Evolutionary conservation across 2,329 filamentous ascomycete genomes (phyloP), one percentile per base, ranked within the genome.

Genomic region (Aspergillus uvarum): DNA sequence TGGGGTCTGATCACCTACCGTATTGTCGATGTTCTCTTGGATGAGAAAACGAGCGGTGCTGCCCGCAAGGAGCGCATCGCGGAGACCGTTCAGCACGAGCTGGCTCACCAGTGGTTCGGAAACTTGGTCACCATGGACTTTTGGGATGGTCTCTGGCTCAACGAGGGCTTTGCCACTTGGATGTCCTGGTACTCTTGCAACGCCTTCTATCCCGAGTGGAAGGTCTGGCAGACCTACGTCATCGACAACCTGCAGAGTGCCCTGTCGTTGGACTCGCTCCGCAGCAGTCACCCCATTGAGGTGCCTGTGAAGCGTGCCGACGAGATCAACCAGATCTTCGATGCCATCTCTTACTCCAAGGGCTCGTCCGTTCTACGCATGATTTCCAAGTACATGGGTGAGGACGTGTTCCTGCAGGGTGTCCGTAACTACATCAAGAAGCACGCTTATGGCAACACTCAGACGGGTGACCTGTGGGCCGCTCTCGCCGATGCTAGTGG

Each of bases 91-190:
- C 93, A 97, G 82, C 94, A 98, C 80, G 94, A 98, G 76, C 82
- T 98, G 73, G 94, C 94, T 47, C 94, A 98, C 78, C 94, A 97
- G 78, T 98, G 94, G 94, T 98, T 98, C 72, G 94, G 94, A 64
- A 97, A 98, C 79, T 81, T 97, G 56, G 94, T 97, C 29, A 97
- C 94, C 56, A 97, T 97, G 92, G 92, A 96, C 76, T 97, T 96
- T 83, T 98, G 94, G 94, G 92, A 97, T 77, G 94, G 93, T 57
- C 81, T 98, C 7, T 98, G 94, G 94, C 85, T 98, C 56, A 98
- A 98, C 76, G 91, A 96, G 76, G 91, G 91, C 38, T 96, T 96
- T 69, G 91, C 92, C 32, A 96, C 91, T 44, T 91, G 90, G 87
- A 92, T 95, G 91, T 93, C 90, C 62, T 89, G 92, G 91, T 95